Percentiles rank a stretch among this genome's conserved stretches.
phyloP scores from a whole-genome alignment of 2,329 filamentous ascomycete species.

The Trichoderma sp. region DNA sequence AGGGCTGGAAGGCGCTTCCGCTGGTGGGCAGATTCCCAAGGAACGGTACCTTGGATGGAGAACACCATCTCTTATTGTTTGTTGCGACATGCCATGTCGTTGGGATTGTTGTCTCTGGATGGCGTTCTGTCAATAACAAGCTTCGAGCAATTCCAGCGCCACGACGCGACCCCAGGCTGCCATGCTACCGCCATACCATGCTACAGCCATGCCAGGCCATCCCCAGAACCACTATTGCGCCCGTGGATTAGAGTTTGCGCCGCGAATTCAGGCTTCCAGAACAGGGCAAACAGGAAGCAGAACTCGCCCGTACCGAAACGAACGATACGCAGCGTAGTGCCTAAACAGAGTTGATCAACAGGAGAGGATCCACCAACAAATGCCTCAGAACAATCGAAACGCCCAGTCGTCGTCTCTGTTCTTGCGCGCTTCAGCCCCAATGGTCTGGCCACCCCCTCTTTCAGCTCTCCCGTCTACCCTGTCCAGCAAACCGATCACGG shows the following conservation, averaged over 20 bases:
- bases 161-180: background rate
- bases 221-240: background rate
- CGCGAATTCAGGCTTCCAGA: background rate
- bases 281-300: background rate
- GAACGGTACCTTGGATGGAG: background rate
- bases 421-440: slow-evolving; percentile 15
- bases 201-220: background rate
- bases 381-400: slow-evolving; percentile 5
- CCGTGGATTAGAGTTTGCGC: slow-evolving; percentile 9
- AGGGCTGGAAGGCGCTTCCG: background rate
- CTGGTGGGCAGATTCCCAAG: background rate
- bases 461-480: slow-evolving; percentile 14
- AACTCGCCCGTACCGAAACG: background rate
- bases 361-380: background rate
- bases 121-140: background rate
- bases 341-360: slow-evolving; percentile 4
- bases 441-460: slow-evolving; percentile 9
- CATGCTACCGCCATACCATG: background rate
- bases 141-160: background rate
- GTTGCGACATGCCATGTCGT: background rate
- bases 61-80: background rate
- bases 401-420: background rate
- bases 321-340: background rate
- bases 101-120: background rate
- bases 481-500: background rate